phyloP scores from a whole-genome alignment of 2,329 filamentous ascomycete species.

The Fusarium longipes region DNA sequence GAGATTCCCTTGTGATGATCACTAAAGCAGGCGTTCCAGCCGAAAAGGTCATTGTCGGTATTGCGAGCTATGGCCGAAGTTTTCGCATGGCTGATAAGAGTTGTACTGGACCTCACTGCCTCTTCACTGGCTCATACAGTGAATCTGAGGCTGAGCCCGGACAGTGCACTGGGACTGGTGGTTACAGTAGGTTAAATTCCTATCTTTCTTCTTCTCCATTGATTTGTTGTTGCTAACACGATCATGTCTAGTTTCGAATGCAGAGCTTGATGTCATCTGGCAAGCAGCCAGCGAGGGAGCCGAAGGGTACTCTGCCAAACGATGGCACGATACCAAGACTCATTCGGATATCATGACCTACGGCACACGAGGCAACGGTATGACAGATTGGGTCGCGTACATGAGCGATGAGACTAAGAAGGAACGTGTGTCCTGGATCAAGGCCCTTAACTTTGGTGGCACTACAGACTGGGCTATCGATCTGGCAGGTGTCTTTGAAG shows the following conservation, averaged over 20 bases:
- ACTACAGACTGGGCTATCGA: conserved; percentile 45
- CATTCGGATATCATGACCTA: conserved; percentile 41
- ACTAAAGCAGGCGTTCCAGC: conserved; percentile 50
- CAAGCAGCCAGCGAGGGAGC: background rate
- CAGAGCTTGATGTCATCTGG: conserved; percentile 44
- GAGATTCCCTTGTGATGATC: conserved; percentile 49
- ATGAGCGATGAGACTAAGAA: conserved; percentile 41
- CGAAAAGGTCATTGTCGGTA: conserved; percentile 48
- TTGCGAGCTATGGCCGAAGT: conserved; percentile 48
- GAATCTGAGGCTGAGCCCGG: background rate
- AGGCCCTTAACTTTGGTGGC: conserved; percentile 41
- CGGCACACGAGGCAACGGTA: conserved; percentile 9
- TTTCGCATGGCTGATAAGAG: conserved; percentile 49
- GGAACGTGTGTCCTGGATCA: conserved; percentile 14
- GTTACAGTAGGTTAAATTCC: too few relatives aligned
- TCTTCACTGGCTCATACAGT: conserved; percentile 34
- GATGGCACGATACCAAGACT: conserved; percentile 5
- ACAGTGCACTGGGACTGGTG: conserved; percentile 29
- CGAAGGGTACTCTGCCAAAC: background rate
- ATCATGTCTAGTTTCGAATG: background rate
- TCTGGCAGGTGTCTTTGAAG: background rate
- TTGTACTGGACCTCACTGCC: conserved; percentile 46
- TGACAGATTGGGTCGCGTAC: conserved; percentile 40
- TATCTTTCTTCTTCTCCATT: too few relatives aligned
- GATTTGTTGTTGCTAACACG: too few relatives aligned